Base-by-base conservation (phyloP, 2,329 filamentous ascomycete genomes). In the Pseudogymnoascus sp. region DNA sequence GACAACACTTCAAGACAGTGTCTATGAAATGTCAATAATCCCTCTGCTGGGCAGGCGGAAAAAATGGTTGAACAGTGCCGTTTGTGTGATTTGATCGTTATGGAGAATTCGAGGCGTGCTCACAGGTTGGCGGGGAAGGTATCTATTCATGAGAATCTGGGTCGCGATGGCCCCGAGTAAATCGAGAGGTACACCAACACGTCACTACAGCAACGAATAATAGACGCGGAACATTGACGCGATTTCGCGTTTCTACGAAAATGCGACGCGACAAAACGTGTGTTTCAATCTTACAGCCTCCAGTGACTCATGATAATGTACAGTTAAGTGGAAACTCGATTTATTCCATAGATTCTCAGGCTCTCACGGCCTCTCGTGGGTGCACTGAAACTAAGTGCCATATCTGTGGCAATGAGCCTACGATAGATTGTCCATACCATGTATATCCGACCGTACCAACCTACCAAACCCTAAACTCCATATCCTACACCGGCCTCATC, bases 171-270 rank as follows among this genome's bases (percentile, higher is more conserved):
- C 50, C 50, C 10, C 21, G 28, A 21, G 50, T 14, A 33, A 56
- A 56, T 56, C 28, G 8, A 21, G 4, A 21, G 14, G 50, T 56
- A 56, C 28, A 25, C 12, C 28, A 56, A 56, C 50, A 28, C 50
- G 50, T 56, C 50, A 56, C 50, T 56, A 35, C 50, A 56, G 50
- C 50, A 56, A 56, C 50, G 50, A 33, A 56, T 56, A 56, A 56
- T 56, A 56, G 28, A 56, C 50, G 50, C 28, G 50, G 50, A 56
- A 35, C 50, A 6, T n/a, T 16, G 23, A 56, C 50, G 50, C 50
- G 50, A 56, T 18, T 33, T 56, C 50, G 50, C 50, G 50, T 56
- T 56, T 56, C 50, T 33, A 12, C 10, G 50, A 33, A 53, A 21
- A 56, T 56, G 50, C 25, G 11, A 35, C 50, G 50, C 28, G 50